Evolutionary conservation across 2,329 filamentous ascomycete species (phyloP).

Genomic region (Raffaelea albimanens): DNA sequence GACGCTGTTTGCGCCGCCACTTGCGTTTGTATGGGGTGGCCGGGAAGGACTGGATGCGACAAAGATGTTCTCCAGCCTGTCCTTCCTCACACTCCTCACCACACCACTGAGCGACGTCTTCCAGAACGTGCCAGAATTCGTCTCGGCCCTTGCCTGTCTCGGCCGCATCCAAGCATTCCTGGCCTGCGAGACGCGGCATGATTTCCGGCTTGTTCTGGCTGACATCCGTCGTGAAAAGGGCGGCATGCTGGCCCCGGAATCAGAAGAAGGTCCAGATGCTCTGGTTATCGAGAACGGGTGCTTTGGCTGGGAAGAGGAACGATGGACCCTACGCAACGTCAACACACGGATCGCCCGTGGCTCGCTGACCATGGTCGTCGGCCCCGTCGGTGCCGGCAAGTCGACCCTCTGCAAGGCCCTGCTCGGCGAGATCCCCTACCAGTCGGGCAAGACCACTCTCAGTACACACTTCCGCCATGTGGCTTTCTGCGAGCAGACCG

Average conservation of each 20-base stretch:
- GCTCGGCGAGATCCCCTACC: slow-evolving; percentile 20
- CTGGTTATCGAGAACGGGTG: slow-evolving; percentile 1
- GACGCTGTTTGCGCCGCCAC: slow-evolving; percentile 22
- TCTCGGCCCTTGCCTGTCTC: slow-evolving; percentile 22
- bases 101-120: slow-evolving; percentile 21
- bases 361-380: slow-evolving; percentile 26
- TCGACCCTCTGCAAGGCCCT: slow-evolving; percentile 26
- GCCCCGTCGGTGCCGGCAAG: slow-evolving; percentile 32
- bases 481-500: not conserved
- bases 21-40: slow-evolving; percentile 16
- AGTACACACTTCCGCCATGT: not conserved
- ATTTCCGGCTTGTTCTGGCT: not conserved
- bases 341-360: slow-evolving; percentile 12
- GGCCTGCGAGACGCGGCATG: slow-evolving; percentile 9
- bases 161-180: slow-evolving; percentile 27
- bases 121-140: slow-evolving; percentile 21
- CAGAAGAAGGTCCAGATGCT: not conserved
- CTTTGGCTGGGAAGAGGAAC: slow-evolving; percentile 8
- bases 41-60: slow-evolving; percentile 12
- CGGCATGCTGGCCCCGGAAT: too few relatives aligned
- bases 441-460: not conserved
- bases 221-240: too few relatives aligned
- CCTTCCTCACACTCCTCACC: slow-evolving; percentile 23
- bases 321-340: slow-evolving; percentile 16
- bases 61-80: slow-evolving; percentile 19